phyloP scores from a whole-genome alignment of 225 moss, liverwort and hornwort species.

The Takakia lepidozioides region DNA sequence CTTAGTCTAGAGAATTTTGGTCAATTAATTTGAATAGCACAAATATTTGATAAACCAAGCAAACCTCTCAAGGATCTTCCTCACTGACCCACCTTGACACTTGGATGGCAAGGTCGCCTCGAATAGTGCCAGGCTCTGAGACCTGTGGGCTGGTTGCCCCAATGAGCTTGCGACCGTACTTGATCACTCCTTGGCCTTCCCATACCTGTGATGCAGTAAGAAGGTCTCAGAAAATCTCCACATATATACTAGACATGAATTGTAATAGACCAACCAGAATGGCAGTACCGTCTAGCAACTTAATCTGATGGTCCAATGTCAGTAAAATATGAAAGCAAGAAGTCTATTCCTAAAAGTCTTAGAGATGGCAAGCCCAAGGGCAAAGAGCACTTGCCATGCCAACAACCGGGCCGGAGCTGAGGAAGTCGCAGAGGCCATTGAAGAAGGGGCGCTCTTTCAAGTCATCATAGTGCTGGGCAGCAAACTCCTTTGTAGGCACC shows the following conservation, averaged over 20 bases:
- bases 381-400: constrained; percentile 47
- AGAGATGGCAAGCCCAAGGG: no score
- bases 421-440: constrained; percentile 64
- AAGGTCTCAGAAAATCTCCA: no score
- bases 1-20: no score
- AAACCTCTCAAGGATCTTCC: no score
- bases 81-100: constrained; percentile 33
- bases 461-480: constrained; percentile 77
- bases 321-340: no score
- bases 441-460: constrained; percentile 68
- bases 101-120: constrained; percentile 56
- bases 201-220: constrained; percentile 41
- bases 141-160: constrained; percentile 64
- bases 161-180: constrained; percentile 78
- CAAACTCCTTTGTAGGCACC: constrained; percentile 68
- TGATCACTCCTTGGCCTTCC: constrained; percentile 83
- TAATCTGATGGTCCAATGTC: no score
- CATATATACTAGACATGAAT: no score
- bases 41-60: no score
- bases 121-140: constrained; percentile 73
- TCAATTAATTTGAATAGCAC: no score
- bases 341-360: no score
- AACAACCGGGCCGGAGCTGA: constrained; percentile 83
- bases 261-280: no score
- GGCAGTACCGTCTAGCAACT: no score